phyloP scores from a whole-genome alignment of 129 eudicot species.

The Flaveria bidentis region DNA sequence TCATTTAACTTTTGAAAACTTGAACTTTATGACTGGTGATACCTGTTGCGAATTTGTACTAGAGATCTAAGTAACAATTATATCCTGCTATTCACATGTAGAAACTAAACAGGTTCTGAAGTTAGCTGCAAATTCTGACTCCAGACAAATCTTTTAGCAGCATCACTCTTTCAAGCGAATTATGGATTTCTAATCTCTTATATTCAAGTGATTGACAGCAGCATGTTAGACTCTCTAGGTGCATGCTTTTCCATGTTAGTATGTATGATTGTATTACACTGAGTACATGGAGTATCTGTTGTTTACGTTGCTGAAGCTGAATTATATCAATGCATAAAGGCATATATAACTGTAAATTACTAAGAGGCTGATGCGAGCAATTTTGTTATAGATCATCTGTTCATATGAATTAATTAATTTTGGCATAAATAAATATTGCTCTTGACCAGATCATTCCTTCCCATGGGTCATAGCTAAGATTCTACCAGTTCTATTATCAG shows the following conservation, averaged over 20 bases:
- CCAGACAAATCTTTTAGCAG: not conserved
- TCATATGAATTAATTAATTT: not conserved
- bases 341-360: not conserved
- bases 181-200: not conserved
- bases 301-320: conserved; percentile 17
- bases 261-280: not conserved
- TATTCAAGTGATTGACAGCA: not conserved
- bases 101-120: not conserved
- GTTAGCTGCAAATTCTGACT: not conserved
- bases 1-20: not conserved
- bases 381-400: not conserved
- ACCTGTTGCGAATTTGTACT: not conserved
- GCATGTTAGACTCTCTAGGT: not conserved
- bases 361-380: conserved; percentile 9
- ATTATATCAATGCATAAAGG: not conserved
- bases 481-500: not conserved
- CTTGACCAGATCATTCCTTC: not conserved
- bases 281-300: not conserved
- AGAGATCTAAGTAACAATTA: not conserved
- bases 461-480: not conserved
- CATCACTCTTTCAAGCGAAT: conserved; percentile 6
- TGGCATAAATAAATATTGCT: not conserved
- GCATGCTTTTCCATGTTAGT: conserved; percentile 4
- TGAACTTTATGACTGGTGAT: not conserved
- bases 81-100: not conserved